These are phyloP conservation scores for Francoa sonchifolia DNA, from an alignment of 441 rosid species.

Conservation along the genomic window DNA sequence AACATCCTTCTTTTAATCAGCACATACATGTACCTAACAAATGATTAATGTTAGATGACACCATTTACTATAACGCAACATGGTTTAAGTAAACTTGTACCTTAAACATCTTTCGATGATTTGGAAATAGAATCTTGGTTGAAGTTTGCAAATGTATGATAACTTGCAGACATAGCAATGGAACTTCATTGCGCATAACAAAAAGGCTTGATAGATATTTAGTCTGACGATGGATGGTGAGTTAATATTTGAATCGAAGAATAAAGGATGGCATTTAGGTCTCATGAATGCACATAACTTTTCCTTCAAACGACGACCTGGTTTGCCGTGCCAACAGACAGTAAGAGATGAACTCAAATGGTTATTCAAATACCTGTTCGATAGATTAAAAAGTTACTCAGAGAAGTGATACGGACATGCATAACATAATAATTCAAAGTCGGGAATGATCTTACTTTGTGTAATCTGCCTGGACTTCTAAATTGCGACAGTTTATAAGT, in stretches of 20 bases:
- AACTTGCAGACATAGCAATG: constrained; percentile 56
- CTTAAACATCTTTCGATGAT: constrained; percentile 44
- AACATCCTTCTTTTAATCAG: constrained; percentile 45
- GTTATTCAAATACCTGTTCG: constrained; percentile 53
- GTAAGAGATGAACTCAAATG: constrained; percentile 58
- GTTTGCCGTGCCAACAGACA: constrained; percentile 49
- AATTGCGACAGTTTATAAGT: constrained; percentile 50
- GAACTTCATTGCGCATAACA: constrained; percentile 81
- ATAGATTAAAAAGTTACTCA: constrained; percentile 4
- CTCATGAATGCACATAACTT: constrained; percentile 47
- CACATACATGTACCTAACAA: constrained; percentile 40
- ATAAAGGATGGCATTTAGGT: constrained; percentile 72
- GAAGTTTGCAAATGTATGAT: constrained; percentile 38
- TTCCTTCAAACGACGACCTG: constrained; percentile 23
- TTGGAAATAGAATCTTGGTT: constrained; percentile 19
- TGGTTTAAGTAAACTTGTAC: constrained; percentile 16
- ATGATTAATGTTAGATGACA: neutral
- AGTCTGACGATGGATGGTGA: constrained; percentile 53
- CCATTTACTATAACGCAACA: neutral
- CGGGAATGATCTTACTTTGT: constrained; percentile 30
- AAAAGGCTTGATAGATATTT: constrained; percentile 72
- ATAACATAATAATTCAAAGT: neutral
- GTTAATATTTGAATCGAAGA: constrained; percentile 73
- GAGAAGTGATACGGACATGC: too few species aligned
- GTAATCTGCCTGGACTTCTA: constrained; percentile 87